Percentiles rank a stretch among this genome's conserved stretches.
Conservation (phyloP, 2,329 filamentous ascomycete genomes). For the Microcera coccophila region DNA sequence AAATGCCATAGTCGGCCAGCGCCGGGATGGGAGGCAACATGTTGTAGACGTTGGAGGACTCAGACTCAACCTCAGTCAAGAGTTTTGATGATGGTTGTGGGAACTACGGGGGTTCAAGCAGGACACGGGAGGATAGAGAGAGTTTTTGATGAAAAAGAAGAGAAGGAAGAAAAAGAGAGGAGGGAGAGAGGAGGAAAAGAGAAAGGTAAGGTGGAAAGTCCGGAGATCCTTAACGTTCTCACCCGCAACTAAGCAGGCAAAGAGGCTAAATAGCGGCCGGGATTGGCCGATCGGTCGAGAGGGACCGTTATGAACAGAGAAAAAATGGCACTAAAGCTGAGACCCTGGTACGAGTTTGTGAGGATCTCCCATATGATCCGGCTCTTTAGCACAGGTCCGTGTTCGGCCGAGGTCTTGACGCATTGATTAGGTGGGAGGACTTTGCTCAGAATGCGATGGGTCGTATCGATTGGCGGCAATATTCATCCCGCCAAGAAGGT, state of each 20-base stretch:
- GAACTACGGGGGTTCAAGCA: no score
- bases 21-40: constrained; percentile 60
- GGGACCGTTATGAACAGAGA: constrained; percentile 12
- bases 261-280: constrained; percentile 20
- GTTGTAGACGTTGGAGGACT: constrained; percentile 1
- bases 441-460: no score
- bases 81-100: neutral
- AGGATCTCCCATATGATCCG: no score
- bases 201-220: constrained; percentile 1
- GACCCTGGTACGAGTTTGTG: no score
- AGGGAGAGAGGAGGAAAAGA: constrained; percentile 3
- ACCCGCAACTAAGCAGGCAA: constrained; percentile 19
- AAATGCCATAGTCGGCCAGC: constrained; percentile 76
- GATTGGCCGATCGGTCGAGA: constrained; percentile 27
- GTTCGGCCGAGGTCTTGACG: constrained; percentile 13
- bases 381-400: constrained; percentile 20
- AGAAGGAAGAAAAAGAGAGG: neutral
- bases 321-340: no score
- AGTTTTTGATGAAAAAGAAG: no score
- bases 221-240: constrained; percentile 15
- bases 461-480: no score
- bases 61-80: neutral
- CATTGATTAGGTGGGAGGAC: neutral
- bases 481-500: no score
- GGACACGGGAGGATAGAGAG: no score